Evolutionary conservation across 306 rosid species (phyloP).

Genomic region (Cyamopsis tetragonoloba): DNA sequence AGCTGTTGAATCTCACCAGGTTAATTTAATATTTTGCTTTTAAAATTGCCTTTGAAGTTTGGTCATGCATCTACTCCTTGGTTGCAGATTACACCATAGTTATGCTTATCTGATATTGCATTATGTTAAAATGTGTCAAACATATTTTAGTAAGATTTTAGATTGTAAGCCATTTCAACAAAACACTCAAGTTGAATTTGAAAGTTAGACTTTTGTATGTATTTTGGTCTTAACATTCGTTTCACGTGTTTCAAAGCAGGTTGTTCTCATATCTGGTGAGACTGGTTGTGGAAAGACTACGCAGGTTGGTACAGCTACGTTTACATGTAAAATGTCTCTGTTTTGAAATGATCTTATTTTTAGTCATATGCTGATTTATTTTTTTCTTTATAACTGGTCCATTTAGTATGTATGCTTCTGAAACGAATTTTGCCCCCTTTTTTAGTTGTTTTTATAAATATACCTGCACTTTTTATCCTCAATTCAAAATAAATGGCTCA

Average conservation of each 20-base stretch:
- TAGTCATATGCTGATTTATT: not conserved
- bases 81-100: slow-evolving; percentile 23
- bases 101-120: slow-evolving; percentile 4
- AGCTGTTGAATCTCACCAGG: slow-evolving; percentile 83
- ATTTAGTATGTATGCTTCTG: slow-evolving; percentile 2
- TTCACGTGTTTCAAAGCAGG: slow-evolving; percentile 54
- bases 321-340: slow-evolving; percentile 25
- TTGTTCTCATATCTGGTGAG: slow-evolving; percentile 84
- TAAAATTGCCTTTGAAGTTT: slow-evolving; percentile 1
- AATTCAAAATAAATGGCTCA: not conserved
- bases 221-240: slow-evolving; percentile 27
- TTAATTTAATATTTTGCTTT: slow-evolving; percentile 25
- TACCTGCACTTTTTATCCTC: not conserved
- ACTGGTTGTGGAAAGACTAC: slow-evolving; percentile 99
- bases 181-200: not conserved
- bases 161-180: slow-evolving; percentile 12
- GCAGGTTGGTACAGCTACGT: slow-evolving; percentile 64
- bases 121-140: slow-evolving; percentile 14
- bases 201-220: slow-evolving; percentile 24
- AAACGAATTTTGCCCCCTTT: not conserved
- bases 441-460: not conserved
- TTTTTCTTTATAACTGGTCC: slow-evolving; percentile 2
- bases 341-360: slow-evolving; percentile 6
- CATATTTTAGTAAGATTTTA: slow-evolving; percentile 1
- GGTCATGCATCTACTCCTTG: not conserved